These are phyloP conservation scores for Rhizopogon vesiculosus DNA, from an alignment of 768 basidiomycete species.

Conservation along the genomic window DNA sequence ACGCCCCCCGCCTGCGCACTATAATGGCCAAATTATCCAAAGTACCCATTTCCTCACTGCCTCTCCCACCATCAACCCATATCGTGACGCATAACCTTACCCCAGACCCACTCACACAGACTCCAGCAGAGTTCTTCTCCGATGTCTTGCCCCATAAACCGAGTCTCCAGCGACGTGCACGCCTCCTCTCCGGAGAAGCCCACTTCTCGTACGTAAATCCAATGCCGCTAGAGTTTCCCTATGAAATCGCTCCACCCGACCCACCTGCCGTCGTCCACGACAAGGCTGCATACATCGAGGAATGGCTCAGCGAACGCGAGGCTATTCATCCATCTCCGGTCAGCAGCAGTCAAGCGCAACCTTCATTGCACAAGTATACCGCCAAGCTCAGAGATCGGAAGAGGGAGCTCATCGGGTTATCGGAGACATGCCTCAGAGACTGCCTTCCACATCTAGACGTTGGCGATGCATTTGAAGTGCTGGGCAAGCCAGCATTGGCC, in stretches of 20 bases:
- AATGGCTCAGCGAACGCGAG: constrained; percentile 70
- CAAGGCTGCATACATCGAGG: constrained; percentile 63
- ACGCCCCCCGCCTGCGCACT: constrained; percentile 5
- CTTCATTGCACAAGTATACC: constrained; percentile 42
- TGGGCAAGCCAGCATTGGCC: constrained; percentile 58
- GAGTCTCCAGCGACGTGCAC: constrained; percentile 65
- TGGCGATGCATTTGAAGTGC: constrained; percentile 70
- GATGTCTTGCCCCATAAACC: constrained; percentile 47
- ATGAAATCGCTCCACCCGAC: constrained; percentile 55
- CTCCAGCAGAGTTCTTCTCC: constrained; percentile 45
- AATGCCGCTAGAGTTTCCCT: constrained; percentile 80
- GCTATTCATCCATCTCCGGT: constrained; percentile 29
- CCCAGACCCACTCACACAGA: constrained; percentile 55
- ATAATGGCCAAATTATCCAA: constrained; percentile 19
- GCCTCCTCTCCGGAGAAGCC: constrained; percentile 44
- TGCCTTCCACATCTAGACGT: constrained; percentile 83
- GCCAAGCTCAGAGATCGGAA: constrained; percentile 46
- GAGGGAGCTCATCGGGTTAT: constrained; percentile 66
- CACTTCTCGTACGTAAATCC: constrained; percentile 86
- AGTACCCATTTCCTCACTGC: constrained; percentile 40
- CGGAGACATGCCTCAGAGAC: constrained; percentile 63
- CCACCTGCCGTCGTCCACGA: constrained; percentile 45
- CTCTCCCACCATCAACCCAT: constrained; percentile 39
- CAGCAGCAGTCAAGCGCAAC: background rate
- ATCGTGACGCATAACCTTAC: constrained; percentile 46